phyloP scores from a whole-genome alignment of 768 basidiomycete species.

The Suillus discolor region DNA sequence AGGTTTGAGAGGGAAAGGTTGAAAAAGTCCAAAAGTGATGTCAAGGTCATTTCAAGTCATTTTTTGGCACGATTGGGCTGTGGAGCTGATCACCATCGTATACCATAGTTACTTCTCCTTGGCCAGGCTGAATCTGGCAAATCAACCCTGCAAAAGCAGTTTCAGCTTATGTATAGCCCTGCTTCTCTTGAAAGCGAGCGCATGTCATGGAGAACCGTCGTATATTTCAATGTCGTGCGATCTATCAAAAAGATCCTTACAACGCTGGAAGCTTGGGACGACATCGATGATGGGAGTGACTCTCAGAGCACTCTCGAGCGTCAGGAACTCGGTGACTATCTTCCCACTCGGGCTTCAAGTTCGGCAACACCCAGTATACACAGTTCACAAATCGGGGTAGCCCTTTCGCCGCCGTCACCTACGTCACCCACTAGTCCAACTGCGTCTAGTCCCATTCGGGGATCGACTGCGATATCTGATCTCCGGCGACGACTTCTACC shows the following conservation, averaged over 20 bases:
- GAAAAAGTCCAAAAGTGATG: constrained; percentile 70
- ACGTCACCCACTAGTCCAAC: constrained; percentile 16
- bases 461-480: constrained; percentile 43
- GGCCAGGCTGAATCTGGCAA: constrained; percentile 83
- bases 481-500: constrained; percentile 62
- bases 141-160: constrained; percentile 77
- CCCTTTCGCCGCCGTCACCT: constrained; percentile 16
- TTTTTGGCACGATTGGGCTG: background rate
- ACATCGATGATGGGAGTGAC: constrained; percentile 54
- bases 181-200: constrained; percentile 70
- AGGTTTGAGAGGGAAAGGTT: constrained; percentile 66
- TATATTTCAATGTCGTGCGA: constrained; percentile 76
- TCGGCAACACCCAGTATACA: constrained; percentile 13
- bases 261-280: constrained; percentile 64
- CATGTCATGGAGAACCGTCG: constrained; percentile 69
- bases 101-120: constrained; percentile 62
- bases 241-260: constrained; percentile 70
- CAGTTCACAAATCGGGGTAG: constrained; percentile 11
- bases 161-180: constrained; percentile 81
- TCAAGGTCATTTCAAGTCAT: constrained; percentile 52
- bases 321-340: constrained; percentile 31
- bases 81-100: constrained; percentile 23
- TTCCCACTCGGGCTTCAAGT: constrained; percentile 19
- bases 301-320: constrained; percentile 36
- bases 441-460: constrained; percentile 22